Percentiles rank a stretch among this genome's conserved stretches.
These are phyloP conservation scores for Taphrina sp. DNA, from an alignment of 1,139 yeast species.

Conservation along the genomic window DNA sequence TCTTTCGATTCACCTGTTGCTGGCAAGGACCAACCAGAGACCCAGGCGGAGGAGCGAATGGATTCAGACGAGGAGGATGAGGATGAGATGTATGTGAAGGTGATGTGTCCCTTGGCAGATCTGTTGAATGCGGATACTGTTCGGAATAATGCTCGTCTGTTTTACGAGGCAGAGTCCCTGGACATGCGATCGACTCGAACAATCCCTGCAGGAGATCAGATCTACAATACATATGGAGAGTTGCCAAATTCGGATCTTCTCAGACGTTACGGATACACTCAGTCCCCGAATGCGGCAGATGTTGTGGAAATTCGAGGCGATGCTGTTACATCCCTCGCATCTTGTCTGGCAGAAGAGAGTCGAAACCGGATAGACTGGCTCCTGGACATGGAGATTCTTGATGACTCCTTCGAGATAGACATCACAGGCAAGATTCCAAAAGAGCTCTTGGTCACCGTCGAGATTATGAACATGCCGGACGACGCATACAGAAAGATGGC, in stretches of 20 bases:
- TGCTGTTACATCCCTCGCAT: constrained; percentile 29
- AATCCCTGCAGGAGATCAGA: constrained; percentile 66
- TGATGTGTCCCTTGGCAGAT: constrained; percentile 93
- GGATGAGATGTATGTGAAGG: constrained; percentile 50
- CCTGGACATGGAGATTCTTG: constrained; percentile 40
- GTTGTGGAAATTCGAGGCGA: constrained; percentile 63
- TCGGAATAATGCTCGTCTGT: constrained; percentile 62
- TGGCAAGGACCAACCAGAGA: constrained; percentile 18
- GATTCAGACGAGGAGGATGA: constrained; percentile 40
- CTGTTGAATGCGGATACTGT: constrained; percentile 81
- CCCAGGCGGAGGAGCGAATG: constrained; percentile 10
- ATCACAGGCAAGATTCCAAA: constrained; percentile 35
- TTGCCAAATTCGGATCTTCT: constrained; percentile 84
- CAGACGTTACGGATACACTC: constrained; percentile 84
- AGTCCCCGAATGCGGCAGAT: constrained; percentile 70
- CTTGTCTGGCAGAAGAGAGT: constrained; percentile 21
- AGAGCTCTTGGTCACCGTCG: constrained; percentile 34
- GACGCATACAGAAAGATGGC: constrained; percentile 26
- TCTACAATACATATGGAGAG: constrained; percentile 86
- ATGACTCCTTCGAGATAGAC: constrained; percentile 43
- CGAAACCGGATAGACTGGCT: constrained; percentile 38
- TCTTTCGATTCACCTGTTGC: constrained; percentile 56
- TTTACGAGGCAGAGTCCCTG: constrained; percentile 48
- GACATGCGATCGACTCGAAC: constrained; percentile 68
- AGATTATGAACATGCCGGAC: constrained; percentile 31